Base-by-base conservation (phyloP, 2,329 filamentous ascomycete species). In the Nemania sp. region DNA sequence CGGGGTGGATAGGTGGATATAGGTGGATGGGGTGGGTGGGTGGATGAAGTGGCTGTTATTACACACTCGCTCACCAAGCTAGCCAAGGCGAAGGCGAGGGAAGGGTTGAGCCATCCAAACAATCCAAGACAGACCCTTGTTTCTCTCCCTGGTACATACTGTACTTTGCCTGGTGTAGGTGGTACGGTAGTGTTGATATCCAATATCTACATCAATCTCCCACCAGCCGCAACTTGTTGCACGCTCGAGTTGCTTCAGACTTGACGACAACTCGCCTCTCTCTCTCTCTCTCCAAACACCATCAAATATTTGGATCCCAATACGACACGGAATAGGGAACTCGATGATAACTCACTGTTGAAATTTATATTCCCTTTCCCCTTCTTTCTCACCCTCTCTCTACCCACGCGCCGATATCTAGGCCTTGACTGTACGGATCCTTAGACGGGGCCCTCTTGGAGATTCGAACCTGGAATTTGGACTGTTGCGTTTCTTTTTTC, bases 381-480 rank as follows among this genome's bases (percentile, higher is more conserved):
- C 40, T 36, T 41, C 26, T 28, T 15, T 41, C 37, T 37, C 39
- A 54, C 49, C 52, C 47, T 49, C 58, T 55, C 47, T 17, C 53
- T 51, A 39, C 49, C 56, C 52, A 53, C 62, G 49, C 50, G 57
- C 59, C 66, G 57, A 61, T 47, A 34, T 28, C 41, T 43, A 43
- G 47, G 46, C 48, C 28, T 14, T 9, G 28, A 12, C n/a, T 31
- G 39, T 54, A 56, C 46, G 52, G 56, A 59, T 59, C 52, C 59
- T 56, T 59, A 55, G 59, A 54, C 59, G 53, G 57, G 75, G 22
- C 45, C 79, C 72, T 75, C 74, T 74, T 79, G 79, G 69, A 76
- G 70, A 79, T 76, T 77, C 52, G 61, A 68, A 60, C 60, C 62
- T 61, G 57, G 61, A 51, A 64, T 49, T 52, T 63, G 54, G 57